These are phyloP conservation scores for Scutellaria galericulata DNA, from an alignment of 257 asterid species.

Conservation along the genomic window DNA sequence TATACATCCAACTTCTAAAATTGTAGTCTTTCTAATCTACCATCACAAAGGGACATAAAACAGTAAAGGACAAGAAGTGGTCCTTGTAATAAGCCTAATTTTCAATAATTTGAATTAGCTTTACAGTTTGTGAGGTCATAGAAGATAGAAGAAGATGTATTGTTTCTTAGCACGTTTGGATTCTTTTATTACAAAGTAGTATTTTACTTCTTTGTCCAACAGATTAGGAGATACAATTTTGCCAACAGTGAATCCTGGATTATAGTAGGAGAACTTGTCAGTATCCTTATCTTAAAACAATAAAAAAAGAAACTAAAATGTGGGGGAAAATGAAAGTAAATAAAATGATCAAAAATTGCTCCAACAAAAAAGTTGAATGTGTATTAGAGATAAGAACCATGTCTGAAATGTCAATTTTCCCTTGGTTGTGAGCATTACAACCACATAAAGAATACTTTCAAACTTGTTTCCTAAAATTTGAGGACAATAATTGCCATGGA, in stretches of 20 bases:
- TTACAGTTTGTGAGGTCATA: too few species aligned
- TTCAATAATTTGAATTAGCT: not conserved
- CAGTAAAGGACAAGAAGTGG: not conserved
- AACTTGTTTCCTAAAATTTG: not conserved
- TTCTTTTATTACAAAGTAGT: too few species aligned
- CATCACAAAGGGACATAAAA: not conserved
- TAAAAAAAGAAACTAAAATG: not conserved
- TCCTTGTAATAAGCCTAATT: constrained; percentile 10
- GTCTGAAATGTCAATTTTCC: constrained; percentile 42
- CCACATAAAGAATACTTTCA: constrained; percentile 55
- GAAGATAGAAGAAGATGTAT: too few species aligned
- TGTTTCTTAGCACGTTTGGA: too few species aligned
- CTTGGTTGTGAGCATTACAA: constrained; percentile 30
- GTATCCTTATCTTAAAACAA: not conserved
- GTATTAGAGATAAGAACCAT: constrained; percentile 39
- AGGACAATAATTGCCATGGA: constrained; percentile 22
- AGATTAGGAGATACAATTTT: too few species aligned
- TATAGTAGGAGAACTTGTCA: constrained; percentile 7
- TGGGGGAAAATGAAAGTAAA: not conserved
- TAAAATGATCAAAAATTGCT: not conserved
- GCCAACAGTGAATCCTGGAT: not conserved
- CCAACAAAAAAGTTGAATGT: not conserved
- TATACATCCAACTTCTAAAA: too few species aligned
- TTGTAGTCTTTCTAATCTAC: not conserved
- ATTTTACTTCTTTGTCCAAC: too few species aligned